These are phyloP conservation scores for Vitis amurensis DNA, from an alignment of 164 flowering plant species.

Conservation along the genomic window DNA sequence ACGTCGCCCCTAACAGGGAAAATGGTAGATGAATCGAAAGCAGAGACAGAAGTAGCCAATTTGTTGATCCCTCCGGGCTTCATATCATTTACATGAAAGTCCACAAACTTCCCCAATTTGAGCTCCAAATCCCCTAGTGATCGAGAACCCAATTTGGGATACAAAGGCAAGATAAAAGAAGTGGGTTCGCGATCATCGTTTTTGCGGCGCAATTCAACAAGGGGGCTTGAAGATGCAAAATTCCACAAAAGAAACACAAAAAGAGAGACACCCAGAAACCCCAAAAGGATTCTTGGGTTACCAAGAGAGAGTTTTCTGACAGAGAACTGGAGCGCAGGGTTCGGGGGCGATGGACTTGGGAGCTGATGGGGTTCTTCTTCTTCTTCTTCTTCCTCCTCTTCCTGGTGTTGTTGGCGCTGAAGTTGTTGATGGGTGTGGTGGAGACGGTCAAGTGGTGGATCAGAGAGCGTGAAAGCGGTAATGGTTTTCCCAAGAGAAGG, in stretches of 20 bases:
- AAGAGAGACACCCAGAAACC: constrained; percentile 40
- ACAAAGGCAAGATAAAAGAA: constrained; percentile 55
- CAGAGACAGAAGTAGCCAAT: constrained; percentile 19
- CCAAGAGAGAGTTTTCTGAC: constrained; percentile 12
- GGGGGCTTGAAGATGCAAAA: constrained; percentile 21
- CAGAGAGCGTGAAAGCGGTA: constrained; percentile 54
- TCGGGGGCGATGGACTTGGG: constrained; percentile 1
- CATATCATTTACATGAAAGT: constrained; percentile 6
- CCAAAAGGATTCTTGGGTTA: constrained; percentile 26
- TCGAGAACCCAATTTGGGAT: constrained; percentile 31
- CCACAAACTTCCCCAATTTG: constrained; percentile 48
- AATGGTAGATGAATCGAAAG: constrained; percentile 42
- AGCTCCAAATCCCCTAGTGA: constrained; percentile 29
- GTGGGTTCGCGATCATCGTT: constrained; percentile 27
- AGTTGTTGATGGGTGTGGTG: constrained; percentile 8
- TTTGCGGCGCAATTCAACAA: constrained; percentile 19
- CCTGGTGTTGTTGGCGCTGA: constrained; percentile 1
- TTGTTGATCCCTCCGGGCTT: constrained; percentile 9
- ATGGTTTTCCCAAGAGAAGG: constrained; percentile 82
- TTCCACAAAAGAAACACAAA: constrained; percentile 32
- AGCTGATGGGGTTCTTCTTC: background rate
- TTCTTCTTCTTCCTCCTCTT: constrained; percentile 5
- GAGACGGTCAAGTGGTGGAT: constrained; percentile 14
- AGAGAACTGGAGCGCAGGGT: constrained; percentile 11
- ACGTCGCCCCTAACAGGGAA: constrained; percentile 63